phyloP scores from a whole-genome alignment of 1,284 basidiomycete genomes.

The Nidula niveotomentosa region DNA sequence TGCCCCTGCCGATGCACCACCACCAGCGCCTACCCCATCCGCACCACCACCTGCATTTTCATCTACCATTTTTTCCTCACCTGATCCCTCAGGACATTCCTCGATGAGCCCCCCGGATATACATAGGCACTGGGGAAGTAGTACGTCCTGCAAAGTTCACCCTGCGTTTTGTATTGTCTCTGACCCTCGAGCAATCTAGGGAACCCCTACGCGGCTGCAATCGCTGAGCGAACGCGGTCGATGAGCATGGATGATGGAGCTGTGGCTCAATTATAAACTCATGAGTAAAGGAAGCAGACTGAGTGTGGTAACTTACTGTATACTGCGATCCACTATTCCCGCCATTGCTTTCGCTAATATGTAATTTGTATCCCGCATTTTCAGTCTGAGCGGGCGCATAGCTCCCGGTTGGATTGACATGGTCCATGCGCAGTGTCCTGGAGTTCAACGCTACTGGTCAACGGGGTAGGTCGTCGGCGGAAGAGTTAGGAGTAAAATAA shows the following conservation, averaged over 20 bases:
- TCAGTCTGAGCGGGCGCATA: too few relatives aligned
- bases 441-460: too few relatives aligned
- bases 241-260: background rate
- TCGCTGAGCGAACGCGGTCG: slow-evolving; percentile 7
- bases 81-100: background rate
- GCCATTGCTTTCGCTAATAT: too few relatives aligned
- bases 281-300: too few relatives aligned
- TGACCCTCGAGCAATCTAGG: background rate
- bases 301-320: too few relatives aligned
- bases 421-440: too few relatives aligned
- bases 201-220: slow-evolving; percentile 14
- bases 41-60: background rate
- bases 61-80: background rate
- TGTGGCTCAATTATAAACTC: too few relatives aligned
- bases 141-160: background rate
- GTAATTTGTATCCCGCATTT: too few relatives aligned
- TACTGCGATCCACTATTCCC: too few relatives aligned
- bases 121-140: background rate
- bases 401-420: too few relatives aligned
- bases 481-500: too few relatives aligned
- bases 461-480: too few relatives aligned
- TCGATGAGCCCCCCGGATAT: background rate
- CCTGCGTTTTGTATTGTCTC: background rate
- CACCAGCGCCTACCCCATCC: slow-evolving; percentile 1
- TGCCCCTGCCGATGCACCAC: slow-evolving; percentile 6